These are phyloP conservation scores for Suillus decipiens DNA, from an alignment of 768 basidiomycete genomes.

Conservation along the genomic window DNA sequence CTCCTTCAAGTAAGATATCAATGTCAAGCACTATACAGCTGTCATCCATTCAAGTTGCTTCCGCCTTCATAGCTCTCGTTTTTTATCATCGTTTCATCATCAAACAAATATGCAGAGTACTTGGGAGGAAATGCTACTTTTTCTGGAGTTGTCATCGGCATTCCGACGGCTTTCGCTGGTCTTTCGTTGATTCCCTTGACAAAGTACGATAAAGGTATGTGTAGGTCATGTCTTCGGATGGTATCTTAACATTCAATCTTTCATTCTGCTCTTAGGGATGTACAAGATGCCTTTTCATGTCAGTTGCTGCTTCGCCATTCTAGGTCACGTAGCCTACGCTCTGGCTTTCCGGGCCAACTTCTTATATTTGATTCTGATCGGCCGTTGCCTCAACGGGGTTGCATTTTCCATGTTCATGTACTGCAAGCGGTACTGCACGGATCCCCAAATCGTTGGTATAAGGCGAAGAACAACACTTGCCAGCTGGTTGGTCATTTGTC, in stretches of 20 bases:
- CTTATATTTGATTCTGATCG: conserved; percentile 70
- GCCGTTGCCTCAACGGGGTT: conserved; percentile 65
- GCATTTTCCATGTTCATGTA: conserved; percentile 70
- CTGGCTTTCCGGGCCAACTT: conserved; percentile 58
- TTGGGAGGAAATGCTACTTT: conserved; percentile 72
- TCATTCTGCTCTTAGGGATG: conserved; percentile 36
- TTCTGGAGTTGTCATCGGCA: conserved; percentile 65
- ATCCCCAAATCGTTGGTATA: conserved; percentile 65
- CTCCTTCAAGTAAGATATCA: conserved; percentile 45
- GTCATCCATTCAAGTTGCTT: neutral
- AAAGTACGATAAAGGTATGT: conserved; percentile 55
- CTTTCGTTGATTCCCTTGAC: conserved; percentile 57
- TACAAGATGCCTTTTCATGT: conserved; percentile 60
- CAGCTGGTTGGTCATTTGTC: conserved; percentile 64
- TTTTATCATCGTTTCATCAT: conserved; percentile 70
- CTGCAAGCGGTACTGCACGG: conserved; percentile 66
- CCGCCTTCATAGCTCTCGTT: conserved; percentile 51
- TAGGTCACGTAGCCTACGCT: conserved; percentile 62
- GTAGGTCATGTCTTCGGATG: neutral
- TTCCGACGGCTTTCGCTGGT: conserved; percentile 65
- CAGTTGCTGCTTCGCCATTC: conserved; percentile 50
- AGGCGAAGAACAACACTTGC: conserved; percentile 64
- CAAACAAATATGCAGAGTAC: conserved; percentile 60
- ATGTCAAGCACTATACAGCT: neutral
- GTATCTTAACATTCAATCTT: neutral